Percentiles rank a stretch among this genome's conserved stretches.
Evolutionary conservation across 2,329 filamentous ascomycete genomes (phyloP).

Genomic region (Bipolaris oryzae): DNA sequence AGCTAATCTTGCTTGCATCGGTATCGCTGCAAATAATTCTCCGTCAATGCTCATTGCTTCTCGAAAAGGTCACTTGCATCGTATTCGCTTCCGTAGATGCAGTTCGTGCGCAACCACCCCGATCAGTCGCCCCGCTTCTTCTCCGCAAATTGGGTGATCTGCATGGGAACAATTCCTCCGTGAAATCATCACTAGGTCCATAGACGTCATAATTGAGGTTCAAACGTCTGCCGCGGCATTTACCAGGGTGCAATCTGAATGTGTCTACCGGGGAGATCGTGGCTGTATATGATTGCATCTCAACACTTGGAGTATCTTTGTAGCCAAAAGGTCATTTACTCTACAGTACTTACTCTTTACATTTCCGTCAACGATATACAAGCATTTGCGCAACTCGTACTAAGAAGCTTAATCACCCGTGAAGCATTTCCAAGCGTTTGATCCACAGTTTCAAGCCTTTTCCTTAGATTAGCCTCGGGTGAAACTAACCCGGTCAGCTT

Average conservation of each 20-base stretch:
- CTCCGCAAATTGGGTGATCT: constrained; percentile 3
- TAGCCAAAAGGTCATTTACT: neutral
- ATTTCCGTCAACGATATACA: neutral
- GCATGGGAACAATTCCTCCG: constrained; percentile 9
- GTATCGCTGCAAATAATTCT: neutral
- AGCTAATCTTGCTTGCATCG: neutral
- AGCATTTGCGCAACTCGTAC: neutral
- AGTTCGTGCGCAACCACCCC: neutral
- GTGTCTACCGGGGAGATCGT: neutral
- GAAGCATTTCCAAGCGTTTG: neutral
- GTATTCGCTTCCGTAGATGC: neutral
- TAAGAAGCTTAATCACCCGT: neutral
- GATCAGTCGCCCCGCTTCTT: constrained; percentile 2
- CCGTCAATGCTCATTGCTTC: neutral
- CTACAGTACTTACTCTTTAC: neutral
- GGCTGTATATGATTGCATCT: neutral
- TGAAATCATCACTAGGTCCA: neutral
- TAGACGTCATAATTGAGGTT: neutral
- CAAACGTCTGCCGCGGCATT: constrained; percentile 1
- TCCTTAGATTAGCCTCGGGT: neutral
- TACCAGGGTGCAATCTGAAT: neutral
- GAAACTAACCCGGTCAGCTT: neutral
- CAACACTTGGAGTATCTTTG: neutral
- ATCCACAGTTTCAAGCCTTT: neutral
- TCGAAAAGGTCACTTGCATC: neutral